phyloP scores from a whole-genome alignment of 2,329 filamentous ascomycete species.

The Davidsoniella australis region DNA sequence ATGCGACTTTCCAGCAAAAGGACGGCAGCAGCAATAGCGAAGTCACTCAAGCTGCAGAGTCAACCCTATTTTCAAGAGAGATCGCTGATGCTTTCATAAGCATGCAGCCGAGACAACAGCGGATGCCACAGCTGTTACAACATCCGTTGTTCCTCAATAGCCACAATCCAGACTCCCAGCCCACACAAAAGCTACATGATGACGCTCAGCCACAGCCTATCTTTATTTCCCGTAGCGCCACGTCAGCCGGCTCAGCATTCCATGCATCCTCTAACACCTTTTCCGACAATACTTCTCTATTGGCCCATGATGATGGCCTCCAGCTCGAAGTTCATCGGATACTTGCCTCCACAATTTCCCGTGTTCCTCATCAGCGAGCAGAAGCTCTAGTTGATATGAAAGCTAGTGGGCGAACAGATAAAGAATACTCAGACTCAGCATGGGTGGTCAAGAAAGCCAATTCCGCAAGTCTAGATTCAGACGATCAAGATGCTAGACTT shows the following conservation, averaged over 20 bases:
- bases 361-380: conserved; percentile 15
- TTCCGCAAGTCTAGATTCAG: conserved; percentile 19
- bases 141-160: not conserved
- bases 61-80: too few relatives aligned
- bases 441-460: conserved; percentile 27
- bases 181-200: not conserved
- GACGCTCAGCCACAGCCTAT: too few relatives aligned
- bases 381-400: conserved; percentile 18
- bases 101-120: too few relatives aligned
- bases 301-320: too few relatives aligned
- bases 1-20: too few relatives aligned
- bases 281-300: too few relatives aligned
- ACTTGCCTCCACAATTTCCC: conserved; percentile 16
- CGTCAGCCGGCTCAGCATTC: not conserved
- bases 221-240: too few relatives aligned
- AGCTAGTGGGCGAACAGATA: conserved; percentile 15
- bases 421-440: conserved; percentile 21
- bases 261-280: conserved; percentile 9
- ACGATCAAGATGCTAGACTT: conserved; percentile 14
- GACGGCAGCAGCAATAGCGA: too few relatives aligned
- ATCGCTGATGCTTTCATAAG: too few relatives aligned
- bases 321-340: conserved; percentile 14
- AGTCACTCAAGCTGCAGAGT: too few relatives aligned
- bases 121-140: too few relatives aligned
- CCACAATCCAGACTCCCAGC: conserved; percentile 1